A percentile compares a stretch with the other conserved stretches of the same genome.
Conservation (phyloP, 2,329 filamentous ascomycete genomes). For the Aspergillus puulaauensis region DNA sequence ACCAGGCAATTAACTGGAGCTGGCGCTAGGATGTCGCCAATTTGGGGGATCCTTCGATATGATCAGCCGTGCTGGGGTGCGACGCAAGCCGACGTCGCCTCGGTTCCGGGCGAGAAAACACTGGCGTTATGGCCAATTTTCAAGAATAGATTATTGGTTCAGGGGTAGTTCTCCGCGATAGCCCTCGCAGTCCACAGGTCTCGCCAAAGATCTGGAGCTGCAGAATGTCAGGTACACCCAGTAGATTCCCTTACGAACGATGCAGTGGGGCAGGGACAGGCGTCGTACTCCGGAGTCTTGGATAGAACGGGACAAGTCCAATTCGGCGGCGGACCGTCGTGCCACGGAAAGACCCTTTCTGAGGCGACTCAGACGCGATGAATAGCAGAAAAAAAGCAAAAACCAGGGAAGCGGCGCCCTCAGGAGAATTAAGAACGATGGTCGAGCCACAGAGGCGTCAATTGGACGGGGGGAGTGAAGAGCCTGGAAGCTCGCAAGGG, state of each 20-base stretch:
- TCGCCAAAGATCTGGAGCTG: slow-evolving; percentile 16
- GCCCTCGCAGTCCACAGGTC: slow-evolving; percentile 10
- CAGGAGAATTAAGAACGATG: slow-evolving; percentile 5
- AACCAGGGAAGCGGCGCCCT: neutral
- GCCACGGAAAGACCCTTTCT: slow-evolving; percentile 3
- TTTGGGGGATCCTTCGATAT: slow-evolving; percentile 15
- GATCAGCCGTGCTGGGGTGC: slow-evolving; percentile 30
- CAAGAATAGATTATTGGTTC: slow-evolving; percentile 15
- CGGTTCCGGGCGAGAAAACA: slow-evolving; percentile 14
- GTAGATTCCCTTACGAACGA: neutral
- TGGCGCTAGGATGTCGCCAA: neutral
- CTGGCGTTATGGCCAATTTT: neutral
- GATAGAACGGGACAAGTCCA: neutral
- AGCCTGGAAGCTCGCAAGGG: slow-evolving; percentile 5
- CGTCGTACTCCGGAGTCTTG: neutral
- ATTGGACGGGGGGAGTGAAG: slow-evolving; percentile 5
- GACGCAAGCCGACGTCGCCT: slow-evolving; percentile 23
- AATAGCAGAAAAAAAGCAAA: slow-evolving; percentile 1
- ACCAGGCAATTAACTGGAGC: slow-evolving; percentile 8
- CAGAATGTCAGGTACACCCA: slow-evolving; percentile 7
- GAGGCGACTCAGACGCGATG: neutral
- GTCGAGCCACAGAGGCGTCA: neutral
- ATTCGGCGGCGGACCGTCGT: slow-evolving; percentile 3
- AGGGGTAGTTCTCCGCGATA: slow-evolving; percentile 16
- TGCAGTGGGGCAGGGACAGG: slow-evolving; percentile 8